These are phyloP conservation scores for Trametes cinnabarina DNA, from an alignment of 768 basidiomycete genomes.

Conservation along the genomic window DNA sequence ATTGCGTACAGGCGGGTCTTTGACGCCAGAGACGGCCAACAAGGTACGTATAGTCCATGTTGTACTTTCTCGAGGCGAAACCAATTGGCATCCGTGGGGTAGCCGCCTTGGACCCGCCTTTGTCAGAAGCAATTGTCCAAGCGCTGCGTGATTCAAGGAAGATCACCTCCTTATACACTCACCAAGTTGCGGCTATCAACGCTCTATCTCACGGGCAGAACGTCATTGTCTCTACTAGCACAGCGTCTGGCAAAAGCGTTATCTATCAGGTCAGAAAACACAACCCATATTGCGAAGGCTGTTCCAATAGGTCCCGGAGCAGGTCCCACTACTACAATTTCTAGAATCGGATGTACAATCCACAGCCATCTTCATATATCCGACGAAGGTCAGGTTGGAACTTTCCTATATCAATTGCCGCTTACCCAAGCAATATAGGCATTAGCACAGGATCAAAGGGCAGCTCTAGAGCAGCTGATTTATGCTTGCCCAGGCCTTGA, in stretches of 20 bases:
- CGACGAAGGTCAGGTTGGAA: slow-evolving; percentile 62
- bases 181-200: slow-evolving; percentile 72
- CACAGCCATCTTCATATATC: slow-evolving; percentile 84
- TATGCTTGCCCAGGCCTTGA: slow-evolving; percentile 59
- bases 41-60: slow-evolving; percentile 38
- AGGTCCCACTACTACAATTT: slow-evolving; percentile 71
- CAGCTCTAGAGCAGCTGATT: slow-evolving; percentile 66
- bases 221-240: slow-evolving; percentile 87
- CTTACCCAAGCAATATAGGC: slow-evolving; percentile 46
- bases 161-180: slow-evolving; percentile 62
- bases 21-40: slow-evolving; percentile 48
- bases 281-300: neutral
- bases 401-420: neutral
- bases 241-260: slow-evolving; percentile 86
- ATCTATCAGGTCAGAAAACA: slow-evolving; percentile 68
- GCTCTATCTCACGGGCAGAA: slow-evolving; percentile 55
- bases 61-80: neutral
- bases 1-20: slow-evolving; percentile 58
- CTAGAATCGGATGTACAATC: slow-evolving; percentile 58
- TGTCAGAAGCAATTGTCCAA: slow-evolving; percentile 54
- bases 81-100: neutral
- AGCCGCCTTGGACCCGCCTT: slow-evolving; percentile 52
- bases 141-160: slow-evolving; percentile 59
- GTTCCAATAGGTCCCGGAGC: neutral
- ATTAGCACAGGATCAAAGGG: slow-evolving; percentile 83